Percentiles rank a stretch among this genome's conserved stretches.
These are phyloP conservation scores for Dioscorea alata DNA, from an alignment of 106 monocot species.

Conservation along the genomic window DNA sequence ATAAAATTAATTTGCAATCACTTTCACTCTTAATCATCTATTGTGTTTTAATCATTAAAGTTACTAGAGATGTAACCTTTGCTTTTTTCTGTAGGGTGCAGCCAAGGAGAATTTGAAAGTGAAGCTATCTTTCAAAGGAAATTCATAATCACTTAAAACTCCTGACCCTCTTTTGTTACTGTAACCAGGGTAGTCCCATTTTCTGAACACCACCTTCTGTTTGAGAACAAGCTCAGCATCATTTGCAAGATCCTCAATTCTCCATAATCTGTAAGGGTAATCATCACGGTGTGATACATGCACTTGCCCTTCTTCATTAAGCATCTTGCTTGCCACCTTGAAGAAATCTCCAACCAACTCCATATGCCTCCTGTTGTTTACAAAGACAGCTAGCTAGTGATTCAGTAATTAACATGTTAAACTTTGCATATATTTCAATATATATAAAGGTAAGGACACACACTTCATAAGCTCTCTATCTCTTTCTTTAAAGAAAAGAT, in stretches of 20 bases:
- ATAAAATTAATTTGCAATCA: no score
- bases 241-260: slow-evolving; percentile 8
- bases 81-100: no score
- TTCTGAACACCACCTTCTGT: slow-evolving; percentile 1
- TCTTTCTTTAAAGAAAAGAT: no score
- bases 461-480: slow-evolving; percentile 2
- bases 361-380: background rate
- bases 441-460: background rate
- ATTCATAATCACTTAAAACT: slow-evolving; percentile 9
- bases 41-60: no score
- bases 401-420: background rate
- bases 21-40: no score
- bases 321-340: no score
- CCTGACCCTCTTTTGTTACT: slow-evolving; percentile 14
- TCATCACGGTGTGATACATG: no score
- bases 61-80: no score
- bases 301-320: no score
- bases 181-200: slow-evolving; percentile 11
- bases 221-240: background rate
- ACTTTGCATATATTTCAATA: background rate
- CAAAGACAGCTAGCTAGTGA: no score
- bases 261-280: slow-evolving; percentile 1
- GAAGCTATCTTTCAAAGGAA: slow-evolving; percentile 6
- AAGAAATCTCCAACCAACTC: no score
- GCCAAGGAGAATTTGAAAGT: slow-evolving; percentile 11